Evolutionary conservation across 441 rosid genomes (phyloP).

Genomic region (Aleurites moluccanus): DNA sequence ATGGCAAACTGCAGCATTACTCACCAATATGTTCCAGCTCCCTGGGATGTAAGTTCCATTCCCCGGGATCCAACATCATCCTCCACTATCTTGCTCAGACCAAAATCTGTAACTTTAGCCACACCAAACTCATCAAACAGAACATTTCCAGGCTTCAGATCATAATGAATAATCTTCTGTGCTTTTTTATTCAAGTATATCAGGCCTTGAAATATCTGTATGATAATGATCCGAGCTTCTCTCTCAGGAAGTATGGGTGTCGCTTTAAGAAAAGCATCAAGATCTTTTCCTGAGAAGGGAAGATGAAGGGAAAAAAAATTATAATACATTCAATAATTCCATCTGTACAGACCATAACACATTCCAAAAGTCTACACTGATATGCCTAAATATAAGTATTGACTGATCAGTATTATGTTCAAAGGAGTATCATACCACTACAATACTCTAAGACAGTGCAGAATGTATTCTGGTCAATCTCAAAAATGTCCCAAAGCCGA

Average conservation of each 20-base stretch:
- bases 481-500: constrained; percentile 98
- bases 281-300: constrained; percentile 80
- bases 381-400: constrained; percentile 8
- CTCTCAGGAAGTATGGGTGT: constrained; percentile 90
- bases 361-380: constrained; percentile 3
- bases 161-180: constrained; percentile 95
- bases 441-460: constrained; percentile 98
- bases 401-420: constrained; percentile 15
- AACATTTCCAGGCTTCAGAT: constrained; percentile 98
- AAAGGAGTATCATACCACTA: constrained; percentile 53
- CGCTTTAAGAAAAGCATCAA: constrained; percentile 94
- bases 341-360: constrained; percentile 8
- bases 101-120: constrained; percentile 99
- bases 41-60: constrained; percentile 99
- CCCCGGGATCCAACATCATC: constrained; percentile 94
- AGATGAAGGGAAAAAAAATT: constrained; percentile 5
- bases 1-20: constrained; percentile 28
- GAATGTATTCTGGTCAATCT: constrained; percentile 96
- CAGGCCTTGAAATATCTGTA: constrained; percentile 97
- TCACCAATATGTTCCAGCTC: constrained; percentile 99
- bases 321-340: constrained; percentile 15
- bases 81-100: constrained; percentile 97
- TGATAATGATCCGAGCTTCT: constrained; percentile 91
- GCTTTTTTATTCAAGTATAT: constrained; percentile 82
- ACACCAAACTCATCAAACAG: constrained; percentile 93